Base-by-base conservation (phyloP, 192 early-diverging fungal species). In the Coemansia reversa region DNA sequence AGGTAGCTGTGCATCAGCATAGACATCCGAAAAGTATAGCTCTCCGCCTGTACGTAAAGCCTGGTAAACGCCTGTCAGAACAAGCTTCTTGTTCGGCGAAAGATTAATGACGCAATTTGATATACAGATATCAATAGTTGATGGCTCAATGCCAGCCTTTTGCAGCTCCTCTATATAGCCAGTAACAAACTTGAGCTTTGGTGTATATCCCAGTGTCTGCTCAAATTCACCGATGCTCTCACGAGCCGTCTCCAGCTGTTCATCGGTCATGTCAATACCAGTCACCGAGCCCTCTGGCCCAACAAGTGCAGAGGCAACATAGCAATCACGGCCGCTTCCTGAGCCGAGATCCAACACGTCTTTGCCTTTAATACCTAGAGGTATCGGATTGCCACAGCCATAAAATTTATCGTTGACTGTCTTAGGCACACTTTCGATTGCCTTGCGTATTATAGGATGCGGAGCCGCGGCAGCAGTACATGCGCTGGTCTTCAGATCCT, bases 241-340 rank as follows among this genome's bases (percentile, higher is more conserved):
- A 35, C 69, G 69, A 8, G 81, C 81, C 11, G 71, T 66, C 2
- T 53, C 54, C 53, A 83, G 69, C 65, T 76, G 72, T 66, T 83
- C 81, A 57, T 79, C 81, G 18, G 81, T 83, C 81, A 83, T 83
- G 50, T 83, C 81, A 2, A 83, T 58, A 32, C 81, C 81, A 7
- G 64, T 73, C 8, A 83, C 81, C 64, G 65, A 62, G 33, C 81
- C 81, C 5, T 52, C 22, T 22, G 62, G 72, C 1, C 81, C 81
- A 33, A 79, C 81, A 25, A 79, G 69, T 30, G 47, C 50, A 12
- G 81, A 76, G 7, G 81, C 81, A 23, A 79, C 76, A 57, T 80
- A 80, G 64, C 81, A 79, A 74, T 83, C 81, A 29, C 72, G 77
- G 7, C 81, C 81, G n/a, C 65, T 54, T 23, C 81, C 81, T 51